A percentile compares a stretch with the other conserved stretches of the same genome.
These are phyloP conservation scores for Auricularia cornea DNA, from an alignment of 768 basidiomycete species.

Conservation along the genomic window DNA sequence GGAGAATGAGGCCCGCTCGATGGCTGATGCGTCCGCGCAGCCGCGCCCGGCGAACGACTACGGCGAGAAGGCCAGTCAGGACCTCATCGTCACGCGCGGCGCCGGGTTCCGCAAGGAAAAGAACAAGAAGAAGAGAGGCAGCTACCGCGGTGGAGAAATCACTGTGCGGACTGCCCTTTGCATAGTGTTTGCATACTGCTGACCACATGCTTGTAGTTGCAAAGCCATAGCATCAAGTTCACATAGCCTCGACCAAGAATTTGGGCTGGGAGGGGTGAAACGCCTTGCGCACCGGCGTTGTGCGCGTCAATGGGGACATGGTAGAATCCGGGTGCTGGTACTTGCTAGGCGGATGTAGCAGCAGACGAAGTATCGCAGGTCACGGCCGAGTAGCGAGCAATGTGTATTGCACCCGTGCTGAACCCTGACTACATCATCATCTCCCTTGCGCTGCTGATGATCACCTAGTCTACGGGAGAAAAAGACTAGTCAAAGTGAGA, in stretches of 20 bases:
- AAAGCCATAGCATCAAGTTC: constrained; percentile 86
- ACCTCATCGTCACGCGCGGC: constrained; percentile 88
- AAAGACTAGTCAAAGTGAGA: too few species aligned
- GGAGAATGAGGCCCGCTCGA: constrained; percentile 1
- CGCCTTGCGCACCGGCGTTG: too few species aligned
- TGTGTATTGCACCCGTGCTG: too few species aligned
- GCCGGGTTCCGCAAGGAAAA: constrained; percentile 98
- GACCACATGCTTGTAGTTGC: constrained; percentile 40
- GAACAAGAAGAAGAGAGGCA: constrained; percentile 98
- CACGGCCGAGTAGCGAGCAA: too few species aligned
- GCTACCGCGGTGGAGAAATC: constrained; percentile 91
- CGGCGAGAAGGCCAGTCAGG: constrained; percentile 73
- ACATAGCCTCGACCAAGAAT: constrained; percentile 16
- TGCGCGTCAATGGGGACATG: too few species aligned
- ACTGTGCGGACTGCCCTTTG: constrained; percentile 46
- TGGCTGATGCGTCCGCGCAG: constrained; percentile 2
- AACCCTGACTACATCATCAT: too few species aligned
- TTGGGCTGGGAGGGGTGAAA: too few species aligned
- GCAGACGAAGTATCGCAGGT: too few species aligned
- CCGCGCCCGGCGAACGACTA: constrained; percentile 61
- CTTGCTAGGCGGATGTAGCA: too few species aligned
- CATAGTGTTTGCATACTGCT: background rate
- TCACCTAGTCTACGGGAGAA: too few species aligned
- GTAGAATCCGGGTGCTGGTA: too few species aligned
- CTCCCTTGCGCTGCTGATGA: too few species aligned